Conservation (phyloP, 192 early-diverging fungal species). For the Allomyces macrogynus region DNA sequence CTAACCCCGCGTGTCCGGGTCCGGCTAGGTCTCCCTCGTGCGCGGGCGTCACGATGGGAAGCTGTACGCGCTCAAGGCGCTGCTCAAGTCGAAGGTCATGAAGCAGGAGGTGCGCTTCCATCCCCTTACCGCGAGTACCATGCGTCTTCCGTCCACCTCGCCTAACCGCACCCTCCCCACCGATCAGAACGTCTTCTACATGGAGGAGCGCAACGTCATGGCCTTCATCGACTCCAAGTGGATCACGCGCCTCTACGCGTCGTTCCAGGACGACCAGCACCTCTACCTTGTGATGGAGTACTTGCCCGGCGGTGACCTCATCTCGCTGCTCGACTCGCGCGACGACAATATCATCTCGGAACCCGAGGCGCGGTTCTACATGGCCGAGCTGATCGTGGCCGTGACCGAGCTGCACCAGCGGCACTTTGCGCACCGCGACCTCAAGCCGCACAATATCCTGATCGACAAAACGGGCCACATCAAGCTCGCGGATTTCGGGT, state of each 20-base stretch:
- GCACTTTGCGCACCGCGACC: constrained; percentile 84
- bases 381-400: constrained; percentile 87
- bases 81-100: background rate
- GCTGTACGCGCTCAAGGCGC: background rate
- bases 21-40: background rate
- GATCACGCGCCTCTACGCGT: constrained; percentile 96
- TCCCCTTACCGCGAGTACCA: background rate
- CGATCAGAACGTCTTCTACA: constrained; percentile 7
- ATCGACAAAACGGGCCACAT: constrained; percentile 98
- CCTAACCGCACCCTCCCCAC: background rate
- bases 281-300: constrained; percentile 99
- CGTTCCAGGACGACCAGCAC: constrained; percentile 85
- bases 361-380: constrained; percentile 94
- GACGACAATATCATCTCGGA: constrained; percentile 80
- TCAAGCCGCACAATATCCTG: constrained; percentile 74
- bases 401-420: constrained; percentile 82
- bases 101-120: background rate
- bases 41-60: background rate
- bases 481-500: constrained; percentile 97
- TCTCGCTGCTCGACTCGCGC: constrained; percentile 98
- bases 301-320: constrained; percentile 93
- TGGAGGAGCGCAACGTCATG: constrained; percentile 90
- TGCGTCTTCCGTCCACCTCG: background rate
- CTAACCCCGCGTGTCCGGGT: background rate
- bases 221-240: constrained; percentile 89